These are phyloP conservation scores for Periconia sp. DNA, from an alignment of 2,329 filamentous ascomycete species.

Conservation along the genomic window DNA sequence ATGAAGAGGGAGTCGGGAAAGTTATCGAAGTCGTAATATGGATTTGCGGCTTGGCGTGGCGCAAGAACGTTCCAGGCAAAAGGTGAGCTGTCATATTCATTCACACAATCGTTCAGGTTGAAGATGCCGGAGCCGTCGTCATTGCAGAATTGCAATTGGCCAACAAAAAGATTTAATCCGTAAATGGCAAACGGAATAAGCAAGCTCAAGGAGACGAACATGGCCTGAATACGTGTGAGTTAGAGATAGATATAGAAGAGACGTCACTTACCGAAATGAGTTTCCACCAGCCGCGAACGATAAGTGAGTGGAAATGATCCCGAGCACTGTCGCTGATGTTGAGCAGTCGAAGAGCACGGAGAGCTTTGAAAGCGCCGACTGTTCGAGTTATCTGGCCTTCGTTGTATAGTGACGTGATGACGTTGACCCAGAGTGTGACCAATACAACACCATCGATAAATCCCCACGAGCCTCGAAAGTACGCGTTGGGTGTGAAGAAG, in stretches of 20 bases:
- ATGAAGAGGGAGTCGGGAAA: constrained; percentile 95
- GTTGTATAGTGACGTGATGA: constrained; percentile 79
- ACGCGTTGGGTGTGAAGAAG: constrained; percentile 96
- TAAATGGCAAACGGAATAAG: constrained; percentile 97
- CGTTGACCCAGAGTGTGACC: constrained; percentile 93
- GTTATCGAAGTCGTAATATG: constrained; percentile 90
- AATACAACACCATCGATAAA: constrained; percentile 93
- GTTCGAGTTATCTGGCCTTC: constrained; percentile 87
- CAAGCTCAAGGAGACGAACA: constrained; percentile 91
- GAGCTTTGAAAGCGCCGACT: constrained; percentile 94
- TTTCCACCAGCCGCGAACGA: constrained; percentile 93
- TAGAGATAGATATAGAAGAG: not conserved
- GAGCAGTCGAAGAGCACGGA: constrained; percentile 86
- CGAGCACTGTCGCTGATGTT: constrained; percentile 96
- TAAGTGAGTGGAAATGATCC: constrained; percentile 95
- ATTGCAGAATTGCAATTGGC: constrained; percentile 80
- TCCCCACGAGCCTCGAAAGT: constrained; percentile 95
- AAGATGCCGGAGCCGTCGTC: constrained; percentile 65
- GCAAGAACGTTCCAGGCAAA: constrained; percentile 86
- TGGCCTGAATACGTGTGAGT: constrained; percentile 60
- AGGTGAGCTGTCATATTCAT: constrained; percentile 78
- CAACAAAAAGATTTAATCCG: constrained; percentile 89
- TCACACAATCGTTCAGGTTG: constrained; percentile 76
- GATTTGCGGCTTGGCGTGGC: constrained; percentile 80
- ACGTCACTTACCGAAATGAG: constrained; percentile 72